Evolutionary conservation across 2,329 filamentous ascomycete species (phyloP).

Genomic region (Calonectria pteridis): DNA sequence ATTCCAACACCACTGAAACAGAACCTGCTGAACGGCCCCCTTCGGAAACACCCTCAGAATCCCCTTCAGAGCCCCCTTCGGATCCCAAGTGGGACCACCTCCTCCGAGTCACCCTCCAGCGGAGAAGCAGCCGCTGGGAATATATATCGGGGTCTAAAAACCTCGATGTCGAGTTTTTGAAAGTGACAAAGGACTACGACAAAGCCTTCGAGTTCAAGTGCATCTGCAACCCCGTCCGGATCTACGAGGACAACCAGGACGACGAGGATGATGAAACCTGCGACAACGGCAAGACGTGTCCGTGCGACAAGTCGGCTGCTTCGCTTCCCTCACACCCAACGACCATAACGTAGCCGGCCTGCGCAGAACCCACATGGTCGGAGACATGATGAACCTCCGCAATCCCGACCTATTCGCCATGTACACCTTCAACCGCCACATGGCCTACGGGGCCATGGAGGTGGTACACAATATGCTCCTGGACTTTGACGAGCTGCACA

Average conservation of each 20-base stretch:
- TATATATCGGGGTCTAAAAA: background rate
- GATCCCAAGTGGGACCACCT: background rate
- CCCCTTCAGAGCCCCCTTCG: background rate
- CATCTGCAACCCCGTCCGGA: background rate
- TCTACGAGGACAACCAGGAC: background rate
- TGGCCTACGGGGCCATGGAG: background rate
- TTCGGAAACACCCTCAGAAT: background rate
- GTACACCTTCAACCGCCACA: conserved; percentile 1
- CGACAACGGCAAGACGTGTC: background rate
- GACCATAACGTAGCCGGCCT: background rate
- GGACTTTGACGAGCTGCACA: background rate
- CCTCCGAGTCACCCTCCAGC: background rate
- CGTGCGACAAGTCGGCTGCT: background rate
- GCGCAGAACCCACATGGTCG: background rate
- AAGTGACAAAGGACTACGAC: background rate
- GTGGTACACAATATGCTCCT: background rate
- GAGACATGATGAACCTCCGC: background rate
- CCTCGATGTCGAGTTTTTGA: background rate
- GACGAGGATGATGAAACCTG: background rate
- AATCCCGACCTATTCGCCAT: background rate
- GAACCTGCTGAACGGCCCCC: background rate
- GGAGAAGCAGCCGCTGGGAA: background rate
- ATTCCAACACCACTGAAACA: background rate
- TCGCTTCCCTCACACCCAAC: background rate
- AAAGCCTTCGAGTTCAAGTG: background rate